A percentile compares a stretch with the other conserved stretches of the same genome.
Evolutionary conservation across 2,329 filamentous ascomycete species (phyloP).

Genomic region (Exophiala spinifera): DNA sequence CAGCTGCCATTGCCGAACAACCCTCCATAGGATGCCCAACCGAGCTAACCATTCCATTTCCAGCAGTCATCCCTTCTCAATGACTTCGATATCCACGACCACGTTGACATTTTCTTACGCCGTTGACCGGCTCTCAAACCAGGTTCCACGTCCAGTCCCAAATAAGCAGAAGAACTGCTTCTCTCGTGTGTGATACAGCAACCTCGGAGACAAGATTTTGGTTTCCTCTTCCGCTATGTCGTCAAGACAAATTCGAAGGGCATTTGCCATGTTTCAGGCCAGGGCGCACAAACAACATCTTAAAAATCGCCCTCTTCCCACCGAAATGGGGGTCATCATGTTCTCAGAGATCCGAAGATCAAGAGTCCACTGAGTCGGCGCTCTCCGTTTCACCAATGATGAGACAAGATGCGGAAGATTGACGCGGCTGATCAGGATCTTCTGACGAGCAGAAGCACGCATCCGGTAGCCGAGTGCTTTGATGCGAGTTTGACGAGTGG

Average conservation of each 20-base stretch:
- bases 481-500: constrained; percentile 50
- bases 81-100: constrained; percentile 17
- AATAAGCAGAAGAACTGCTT: constrained; percentile 44
- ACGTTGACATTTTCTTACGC: constrained; percentile 12
- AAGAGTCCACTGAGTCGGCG: constrained; percentile 47
- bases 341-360: constrained; percentile 30
- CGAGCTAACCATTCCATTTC: constrained; percentile 6
- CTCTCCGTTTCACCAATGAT: constrained; percentile 52
- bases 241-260: constrained; percentile 33
- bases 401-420: constrained; percentile 59
- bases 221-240: constrained; percentile 63
- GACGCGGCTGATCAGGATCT: constrained; percentile 62
- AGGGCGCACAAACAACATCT: constrained; percentile 90
- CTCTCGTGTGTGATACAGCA: constrained; percentile 77
- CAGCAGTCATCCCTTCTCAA: constrained; percentile 14
- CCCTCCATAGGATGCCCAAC: not conserved
- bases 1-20: constrained; percentile 1
- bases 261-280: constrained; percentile 44
- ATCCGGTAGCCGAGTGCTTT: constrained; percentile 51
- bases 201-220: constrained; percentile 94
- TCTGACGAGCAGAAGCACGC: constrained; percentile 43
- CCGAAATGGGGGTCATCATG: constrained; percentile 35
- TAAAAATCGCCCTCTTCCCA: constrained; percentile 75
- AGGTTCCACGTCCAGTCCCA: constrained; percentile 33
- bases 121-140: constrained; percentile 22